Percentiles rank a stretch among this genome's conserved stretches.
Conservation (phyloP, 2,329 filamentous ascomycete species). For the Ophiocordyceps robertsii region DNA sequence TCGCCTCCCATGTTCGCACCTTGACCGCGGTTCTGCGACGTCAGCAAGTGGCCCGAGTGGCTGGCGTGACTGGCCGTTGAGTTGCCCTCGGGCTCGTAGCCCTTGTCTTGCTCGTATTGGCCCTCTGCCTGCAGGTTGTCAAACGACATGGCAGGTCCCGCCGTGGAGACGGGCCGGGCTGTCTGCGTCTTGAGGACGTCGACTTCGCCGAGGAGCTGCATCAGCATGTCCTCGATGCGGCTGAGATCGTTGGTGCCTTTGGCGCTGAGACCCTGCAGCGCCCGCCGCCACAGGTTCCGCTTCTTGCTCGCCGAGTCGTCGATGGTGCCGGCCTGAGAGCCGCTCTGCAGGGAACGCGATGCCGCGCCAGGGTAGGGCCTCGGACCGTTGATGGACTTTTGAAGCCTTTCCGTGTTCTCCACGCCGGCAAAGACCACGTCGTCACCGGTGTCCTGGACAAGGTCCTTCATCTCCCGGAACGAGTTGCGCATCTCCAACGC, state of each 20-base stretch:
- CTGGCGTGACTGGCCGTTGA: constrained; percentile 54
- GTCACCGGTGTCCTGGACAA: constrained; percentile 73
- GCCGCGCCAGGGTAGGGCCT: constrained; percentile 62
- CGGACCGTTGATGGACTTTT: constrained; percentile 73
- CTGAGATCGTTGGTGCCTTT: constrained; percentile 80
- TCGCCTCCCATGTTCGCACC: constrained; percentile 28
- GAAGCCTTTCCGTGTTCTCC: constrained; percentile 77
- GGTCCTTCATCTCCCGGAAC: constrained; percentile 87
- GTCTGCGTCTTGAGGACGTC: constrained; percentile 62
- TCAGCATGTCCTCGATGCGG: constrained; percentile 83
- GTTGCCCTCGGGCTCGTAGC: constrained; percentile 77
- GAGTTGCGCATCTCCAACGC: constrained; percentile 95
- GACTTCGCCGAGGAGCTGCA: constrained; percentile 83
- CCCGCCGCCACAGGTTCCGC: constrained; percentile 84
- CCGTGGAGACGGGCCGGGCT: constrained; percentile 22
- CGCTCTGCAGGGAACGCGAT: constrained; percentile 44
- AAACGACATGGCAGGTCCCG: constrained; percentile 48
- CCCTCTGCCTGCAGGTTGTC: constrained; percentile 51
- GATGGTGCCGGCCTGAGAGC: constrained; percentile 38
- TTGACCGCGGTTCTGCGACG: constrained; percentile 35
- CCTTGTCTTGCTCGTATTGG: constrained; percentile 55
- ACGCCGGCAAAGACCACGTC: constrained; percentile 76
- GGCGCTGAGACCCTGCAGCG: constrained; percentile 78
- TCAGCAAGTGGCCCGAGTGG: constrained; percentile 64
- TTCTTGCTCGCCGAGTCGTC: constrained; percentile 61